These are phyloP conservation scores for Kalaharituber pfeilii DNA, from an alignment of 2,329 filamentous ascomycete genomes.

Conservation along the genomic window DNA sequence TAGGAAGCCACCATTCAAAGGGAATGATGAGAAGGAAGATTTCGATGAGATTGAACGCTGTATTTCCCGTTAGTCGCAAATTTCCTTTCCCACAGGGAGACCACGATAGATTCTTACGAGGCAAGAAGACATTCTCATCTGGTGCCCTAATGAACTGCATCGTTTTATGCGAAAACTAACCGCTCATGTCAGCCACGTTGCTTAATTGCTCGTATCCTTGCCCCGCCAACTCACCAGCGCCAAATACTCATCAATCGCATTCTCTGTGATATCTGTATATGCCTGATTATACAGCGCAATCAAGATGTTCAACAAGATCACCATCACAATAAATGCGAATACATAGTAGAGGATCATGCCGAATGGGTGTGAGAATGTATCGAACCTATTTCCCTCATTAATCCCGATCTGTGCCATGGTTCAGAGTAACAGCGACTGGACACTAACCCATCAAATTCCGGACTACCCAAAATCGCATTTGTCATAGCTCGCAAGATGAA, in stretches of 20 bases:
- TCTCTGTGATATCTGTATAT: slow-evolving; percentile 83
- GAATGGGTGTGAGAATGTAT: slow-evolving; percentile 80
- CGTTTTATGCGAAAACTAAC: slow-evolving; percentile 65
- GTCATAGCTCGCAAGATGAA: slow-evolving; percentile 72
- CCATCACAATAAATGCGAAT: slow-evolving; percentile 95
- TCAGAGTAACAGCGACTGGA: no score
- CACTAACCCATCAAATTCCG: slow-evolving; percentile 47
- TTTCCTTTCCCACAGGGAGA: not conserved
- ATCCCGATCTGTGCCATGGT: not conserved
- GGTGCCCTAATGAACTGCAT: slow-evolving; percentile 93
- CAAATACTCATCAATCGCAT: slow-evolving; percentile 89
- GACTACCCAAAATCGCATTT: slow-evolving; percentile 79
- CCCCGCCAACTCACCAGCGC: slow-evolving; percentile 45
- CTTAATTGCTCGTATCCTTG: no score
- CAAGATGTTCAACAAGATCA: slow-evolving; percentile 80
- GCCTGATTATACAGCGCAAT: slow-evolving; percentile 95
- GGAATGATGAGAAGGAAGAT: slow-evolving; percentile 60
- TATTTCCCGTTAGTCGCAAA: not conserved
- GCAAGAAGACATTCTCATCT: slow-evolving; percentile 95
- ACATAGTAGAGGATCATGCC: slow-evolving; percentile 92
- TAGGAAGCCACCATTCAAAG: slow-evolving; percentile 91
- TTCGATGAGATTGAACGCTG: slow-evolving; percentile 77
- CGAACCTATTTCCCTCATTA: slow-evolving; percentile 45
- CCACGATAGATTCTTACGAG: slow-evolving; percentile 34
- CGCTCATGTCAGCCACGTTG: not conserved